Evolutionary conservation across 2,329 filamentous ascomycete genomes (phyloP), one percentile per base, ranked within the genome.

Genomic region (Talaromyces albobiverticillius): DNA sequence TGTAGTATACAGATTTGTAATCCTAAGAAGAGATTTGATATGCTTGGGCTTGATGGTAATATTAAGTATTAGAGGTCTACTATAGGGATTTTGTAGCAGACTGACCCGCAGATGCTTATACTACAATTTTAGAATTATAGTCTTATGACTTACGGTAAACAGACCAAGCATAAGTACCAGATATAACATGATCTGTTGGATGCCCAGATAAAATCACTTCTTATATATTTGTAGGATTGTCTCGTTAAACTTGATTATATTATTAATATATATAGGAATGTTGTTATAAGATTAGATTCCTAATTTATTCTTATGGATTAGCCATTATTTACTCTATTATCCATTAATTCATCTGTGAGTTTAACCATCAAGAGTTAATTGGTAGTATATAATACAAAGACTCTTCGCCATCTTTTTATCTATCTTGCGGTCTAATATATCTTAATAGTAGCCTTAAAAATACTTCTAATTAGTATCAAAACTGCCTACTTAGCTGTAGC

Each of bases 21-120:
- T 64, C 11, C 57, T 53, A n/a, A 65, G 51, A 36, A 63, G 34
- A 11, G 54, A 58, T 57, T 65, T 65, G 10, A 62, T 45, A 58
- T 60, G 59, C 51, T 63, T 16, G 14, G 57, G 54, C 40, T 58
- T 11, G 18, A 64, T 53, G 52, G 61, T 53, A 36, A 64, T 61
- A 29, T 55, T 56, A 7, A 38, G 57, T 45, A 59, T 49, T 16
- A 56, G 54, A 34, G 59, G 61, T 51, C 57, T 55, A 42, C 53
- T 41, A 40, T 60, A 46, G 14, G 57, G 56, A 54, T 64, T 57
- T 46, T 47, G 42, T 53, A 62, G 51, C n/a, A 64, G 53, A 13
- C 38, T 60, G 43, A 60, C 46, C 46, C 54, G 26, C 18, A 64
- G 55, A 58, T 62, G 43, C 47, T 58, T 63, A 11, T 61, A 64